Base-by-base conservation (phyloP, 2,329 filamentous ascomycete genomes). In the Cladosporium cucumerinum region DNA sequence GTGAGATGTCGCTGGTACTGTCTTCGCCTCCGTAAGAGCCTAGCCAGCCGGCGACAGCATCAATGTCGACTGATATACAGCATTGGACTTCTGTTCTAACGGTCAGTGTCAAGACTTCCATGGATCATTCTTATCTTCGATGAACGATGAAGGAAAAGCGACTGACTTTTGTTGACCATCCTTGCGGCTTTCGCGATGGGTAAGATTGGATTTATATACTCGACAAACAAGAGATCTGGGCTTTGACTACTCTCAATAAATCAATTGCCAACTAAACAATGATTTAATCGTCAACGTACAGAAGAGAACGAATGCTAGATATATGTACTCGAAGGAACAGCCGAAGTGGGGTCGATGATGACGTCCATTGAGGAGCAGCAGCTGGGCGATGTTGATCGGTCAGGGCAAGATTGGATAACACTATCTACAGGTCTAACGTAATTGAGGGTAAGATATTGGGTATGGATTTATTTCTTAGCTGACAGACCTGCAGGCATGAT, bases 41-140 rank as follows among this genome's bases (percentile, higher is more conserved):
- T 0, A 92, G 80, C 90, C 89, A 92, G 10, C 89, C 89, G 1
- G 89, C 86, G 1, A 92, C 87, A n/a, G 89, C 89, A 68, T 92
- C 89, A 28, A 92, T 87, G 67, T 92, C 89, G 26, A 92, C 87
- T 2, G 71, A 74, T 63, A 76, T 75, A 66, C 74, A 75, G 66
- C 70, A 72, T 69, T 73, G 73, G 12, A 73, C 71, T 61, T 69
- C 72, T 75, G 52, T 21, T 16, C n/a, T 14, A 16, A 21, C 23
- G 1, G 39, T 63, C 16, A 63, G 52, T 36, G 6, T 36, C 11
- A 23, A 28, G 12, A 14, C n/a, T 1, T 21, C 34, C 3, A n/a
- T 36, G 14, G 3, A 5, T 34, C 21, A 10, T 7, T 3, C 32
- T 57, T 16, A n/a, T 30, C n/a, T 34, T 26, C 3, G n/a, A 46